Evolutionary conservation across 1,284 basidiomycete species (phyloP).

Genomic region (Limonomyces culmigenus): DNA sequence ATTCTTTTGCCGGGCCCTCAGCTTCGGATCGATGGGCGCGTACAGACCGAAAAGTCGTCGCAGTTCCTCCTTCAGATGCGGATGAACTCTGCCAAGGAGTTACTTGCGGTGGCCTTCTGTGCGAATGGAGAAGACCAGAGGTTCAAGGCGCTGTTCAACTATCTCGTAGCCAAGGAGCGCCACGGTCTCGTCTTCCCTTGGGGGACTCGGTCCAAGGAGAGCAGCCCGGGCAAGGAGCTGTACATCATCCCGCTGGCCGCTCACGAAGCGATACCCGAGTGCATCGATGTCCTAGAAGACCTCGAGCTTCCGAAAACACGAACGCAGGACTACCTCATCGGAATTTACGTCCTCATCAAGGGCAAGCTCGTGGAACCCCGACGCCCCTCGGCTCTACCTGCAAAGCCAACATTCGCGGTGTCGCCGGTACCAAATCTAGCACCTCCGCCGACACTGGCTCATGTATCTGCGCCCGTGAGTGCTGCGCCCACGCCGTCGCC

Average conservation of each 20-base stretch:
- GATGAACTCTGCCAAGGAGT: slow-evolving; percentile 62
- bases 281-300: slow-evolving; percentile 74
- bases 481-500: no score
- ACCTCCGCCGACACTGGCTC: no score
- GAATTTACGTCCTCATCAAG: slow-evolving; percentile 69
- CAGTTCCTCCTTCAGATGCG: slow-evolving; percentile 64
- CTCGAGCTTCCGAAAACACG: slow-evolving; percentile 51
- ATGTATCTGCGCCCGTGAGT: no score
- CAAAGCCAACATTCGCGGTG: no score
- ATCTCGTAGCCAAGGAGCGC: slow-evolving; percentile 65
- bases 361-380: slow-evolving; percentile 57
- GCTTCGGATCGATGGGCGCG: slow-evolving; percentile 65
- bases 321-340: slow-evolving; percentile 51
- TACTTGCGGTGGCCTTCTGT: slow-evolving; percentile 59
- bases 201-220: slow-evolving; percentile 53
- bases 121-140: slow-evolving; percentile 28
- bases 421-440: no score
- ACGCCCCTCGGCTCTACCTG: no score
- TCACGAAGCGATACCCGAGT: slow-evolving; percentile 61
- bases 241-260: slow-evolving; percentile 75
- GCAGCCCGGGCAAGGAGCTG: slow-evolving; percentile 68
- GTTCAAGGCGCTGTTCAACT: slow-evolving; percentile 50
- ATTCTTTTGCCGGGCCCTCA: slow-evolving; percentile 52
- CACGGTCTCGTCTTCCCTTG: slow-evolving; percentile 80
- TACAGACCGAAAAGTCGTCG: slow-evolving; percentile 54